Percentiles rank a stretch among this genome's conserved stretches.
Evolutionary conservation across 768 basidiomycete genomes (phyloP).

Genomic region (Leccinellum luteum): DNA sequence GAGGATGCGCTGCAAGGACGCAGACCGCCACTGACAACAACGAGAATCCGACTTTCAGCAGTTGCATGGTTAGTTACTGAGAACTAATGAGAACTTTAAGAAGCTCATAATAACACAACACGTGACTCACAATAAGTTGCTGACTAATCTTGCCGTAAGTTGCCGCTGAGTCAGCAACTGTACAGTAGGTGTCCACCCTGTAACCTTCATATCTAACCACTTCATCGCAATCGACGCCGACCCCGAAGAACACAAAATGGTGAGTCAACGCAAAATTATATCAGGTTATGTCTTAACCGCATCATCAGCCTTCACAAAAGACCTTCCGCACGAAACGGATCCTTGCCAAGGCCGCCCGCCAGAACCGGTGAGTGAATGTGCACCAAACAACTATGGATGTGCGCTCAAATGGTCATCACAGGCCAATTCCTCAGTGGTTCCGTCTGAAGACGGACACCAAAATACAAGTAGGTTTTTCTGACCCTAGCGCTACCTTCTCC

Average conservation of each 20-base stretch:
- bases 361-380: slow-evolving; percentile 75
- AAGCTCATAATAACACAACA: not conserved
- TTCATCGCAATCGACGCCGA: slow-evolving; percentile 28
- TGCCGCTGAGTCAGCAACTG: slow-evolving; percentile 39
- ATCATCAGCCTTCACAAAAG: slow-evolving; percentile 92
- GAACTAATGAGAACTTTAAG: not conserved
- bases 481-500: not conserved
- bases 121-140: not conserved
- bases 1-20: slow-evolving; percentile 48
- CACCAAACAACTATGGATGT: not conserved
- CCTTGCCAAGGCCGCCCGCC: slow-evolving; percentile 92
- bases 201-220: slow-evolving; percentile 34
- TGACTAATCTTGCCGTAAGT: slow-evolving; percentile 7
- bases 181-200: slow-evolving; percentile 32
- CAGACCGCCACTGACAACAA: slow-evolving; percentile 45
- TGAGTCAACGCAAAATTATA: slow-evolving; percentile 27
- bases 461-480: slow-evolving; percentile 62
- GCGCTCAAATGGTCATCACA: slow-evolving; percentile 28
- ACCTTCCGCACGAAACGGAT: slow-evolving; percentile 96
- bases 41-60: slow-evolving; percentile 46
- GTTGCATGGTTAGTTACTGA: slow-evolving; percentile 43
- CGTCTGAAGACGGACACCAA: slow-evolving; percentile 94
- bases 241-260: slow-evolving; percentile 48
- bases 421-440: slow-evolving; percentile 99
- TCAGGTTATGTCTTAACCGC: not conserved